Evolutionary conservation across 1,284 basidiomycete genomes (phyloP), one percentile per base, ranked within the genome.

Genomic region (Ceratobasidium sp.): DNA sequence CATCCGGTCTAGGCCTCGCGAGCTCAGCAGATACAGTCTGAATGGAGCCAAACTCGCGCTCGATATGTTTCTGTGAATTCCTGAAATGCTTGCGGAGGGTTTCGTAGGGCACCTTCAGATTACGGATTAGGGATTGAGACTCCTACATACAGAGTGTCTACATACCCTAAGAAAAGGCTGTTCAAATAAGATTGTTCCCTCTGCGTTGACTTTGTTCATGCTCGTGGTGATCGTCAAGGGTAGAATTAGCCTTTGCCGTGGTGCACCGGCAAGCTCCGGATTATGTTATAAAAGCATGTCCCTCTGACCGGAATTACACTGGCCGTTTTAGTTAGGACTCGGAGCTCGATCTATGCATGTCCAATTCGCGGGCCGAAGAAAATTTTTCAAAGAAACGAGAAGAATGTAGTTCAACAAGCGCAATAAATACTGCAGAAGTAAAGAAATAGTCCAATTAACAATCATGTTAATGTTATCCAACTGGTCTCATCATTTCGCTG

Each of bases 121-220:
- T 18, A 32, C 32, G 64, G 74, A 58, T 72, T 39, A 73, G 76
- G 92, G 73, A 76, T 5, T 36, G 36, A 21, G 12, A 21, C 74
- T 75, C 30, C 76, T 16, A 75, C 41, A 72, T 53, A 55, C 45
- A 16, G n/a, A 91, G 50, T 41, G 60, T 48, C 23, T 14, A 55
- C 86, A 76, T 76, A 92, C 92, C 76, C 88, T 84, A n/a, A 87
- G 87, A 78, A 95, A 92, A 0, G 93, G 92, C 77, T 95, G 92
- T 80, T 96, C 94, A 74, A 96, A 91, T 65, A 96, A 85, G 76
- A 96, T 83, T n/a, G 91, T 84, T 1, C 92, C 92, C 64, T 95
- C 93, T 2, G 79, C 76, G 67, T 75, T 65, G 41, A 75, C 72
- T 64, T 76, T 76, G 59, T 65, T 64, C 57, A 73, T 70, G 52